Percentiles rank a stretch among this genome's conserved stretches.
Evolutionary conservation across 2,329 filamentous ascomycete species (phyloP).

Genomic region (Venturia aucupariae): DNA sequence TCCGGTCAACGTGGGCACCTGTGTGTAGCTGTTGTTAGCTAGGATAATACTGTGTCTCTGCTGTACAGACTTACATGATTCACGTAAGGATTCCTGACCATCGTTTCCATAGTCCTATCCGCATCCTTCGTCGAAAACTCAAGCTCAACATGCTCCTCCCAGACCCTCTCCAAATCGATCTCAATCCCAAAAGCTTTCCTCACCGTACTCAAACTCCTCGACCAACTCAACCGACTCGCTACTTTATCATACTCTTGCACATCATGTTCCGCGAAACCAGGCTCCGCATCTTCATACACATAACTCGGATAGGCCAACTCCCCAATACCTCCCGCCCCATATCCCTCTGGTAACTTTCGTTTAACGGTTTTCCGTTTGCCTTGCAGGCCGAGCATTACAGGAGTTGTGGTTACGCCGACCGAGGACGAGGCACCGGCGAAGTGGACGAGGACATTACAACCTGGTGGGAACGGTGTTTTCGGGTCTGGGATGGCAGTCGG

Average conservation of each 20-base stretch:
- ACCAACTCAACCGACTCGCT: slow-evolving; percentile 58
- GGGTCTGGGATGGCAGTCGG: slow-evolving; percentile 48
- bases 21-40: too few relatives aligned
- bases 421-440: slow-evolving; percentile 37
- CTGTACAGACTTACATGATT: too few relatives aligned
- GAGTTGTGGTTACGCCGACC: slow-evolving; percentile 40
- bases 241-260: slow-evolving; percentile 58
- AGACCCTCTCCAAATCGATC: slow-evolving; percentile 35
- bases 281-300: slow-evolving; percentile 45
- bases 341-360: slow-evolving; percentile 41
- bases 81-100: slow-evolving; percentile 29
- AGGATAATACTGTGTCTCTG: too few relatives aligned
- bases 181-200: slow-evolving; percentile 50
- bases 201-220: slow-evolving; percentile 51
- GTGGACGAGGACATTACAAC: slow-evolving; percentile 46
- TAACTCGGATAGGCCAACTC: slow-evolving; percentile 34
- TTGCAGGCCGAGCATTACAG: slow-evolving; percentile 45
- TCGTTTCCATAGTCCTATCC: slow-evolving; percentile 30
- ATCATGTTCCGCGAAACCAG: slow-evolving; percentile 64
- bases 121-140: slow-evolving; percentile 27
- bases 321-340: slow-evolving; percentile 38
- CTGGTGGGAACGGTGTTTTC: slow-evolving; percentile 34
- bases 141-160: slow-evolving; percentile 28
- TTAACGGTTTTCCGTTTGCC: slow-evolving; percentile 40
- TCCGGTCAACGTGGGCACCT: slow-evolving; percentile 37